Percentiles rank a stretch among this genome's conserved stretches.
These are phyloP conservation scores for Hymenoscyphus fraxineus DNA, from an alignment of 2,329 filamentous ascomycete genomes.

Conservation along the genomic window DNA sequence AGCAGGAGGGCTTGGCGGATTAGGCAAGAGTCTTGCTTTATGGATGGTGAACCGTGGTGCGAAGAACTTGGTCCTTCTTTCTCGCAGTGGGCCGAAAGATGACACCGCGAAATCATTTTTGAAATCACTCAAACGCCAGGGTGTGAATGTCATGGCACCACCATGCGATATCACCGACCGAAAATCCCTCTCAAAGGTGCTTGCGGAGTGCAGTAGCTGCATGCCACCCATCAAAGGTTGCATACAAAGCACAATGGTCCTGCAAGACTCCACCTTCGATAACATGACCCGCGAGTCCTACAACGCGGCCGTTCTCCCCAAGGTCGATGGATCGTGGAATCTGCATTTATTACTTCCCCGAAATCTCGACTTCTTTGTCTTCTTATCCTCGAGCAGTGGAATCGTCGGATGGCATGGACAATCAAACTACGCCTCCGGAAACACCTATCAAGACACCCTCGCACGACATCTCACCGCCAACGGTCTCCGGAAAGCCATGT, in stretches of 20 bases:
- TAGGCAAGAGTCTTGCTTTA: slow-evolving; percentile 27
- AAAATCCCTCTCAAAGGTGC: slow-evolving; percentile 17
- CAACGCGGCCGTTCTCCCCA: slow-evolving; percentile 35
- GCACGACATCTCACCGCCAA: slow-evolving; percentile 13
- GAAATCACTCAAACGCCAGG: slow-evolving; percentile 22
- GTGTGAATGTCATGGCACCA: slow-evolving; percentile 42
- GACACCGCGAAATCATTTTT: slow-evolving; percentile 12
- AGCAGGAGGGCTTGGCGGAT: slow-evolving; percentile 32
- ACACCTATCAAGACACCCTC: slow-evolving; percentile 30
- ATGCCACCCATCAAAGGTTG: slow-evolving; percentile 39
- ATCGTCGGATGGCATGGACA: slow-evolving; percentile 10
- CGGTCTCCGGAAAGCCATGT: slow-evolving; percentile 14
- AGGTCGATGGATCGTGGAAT: slow-evolving; percentile 31
- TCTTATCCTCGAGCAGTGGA: slow-evolving; percentile 36
- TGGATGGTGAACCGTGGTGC: slow-evolving; percentile 28
- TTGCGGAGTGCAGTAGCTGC: background rate
- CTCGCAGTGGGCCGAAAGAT: slow-evolving; percentile 20
- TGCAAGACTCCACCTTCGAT: slow-evolving; percentile 27
- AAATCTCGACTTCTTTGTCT: slow-evolving; percentile 18
- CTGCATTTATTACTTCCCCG: slow-evolving; percentile 19
- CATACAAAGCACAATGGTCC: slow-evolving; percentile 46
- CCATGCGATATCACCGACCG: slow-evolving; percentile 46
- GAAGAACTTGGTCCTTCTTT: slow-evolving; percentile 30
- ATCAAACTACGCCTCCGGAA: slow-evolving; percentile 27
- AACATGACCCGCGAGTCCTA: slow-evolving; percentile 39